Percentiles rank a stretch among this genome's conserved stretches.
Conservation (phyloP, 768 basidiomycete species). For the Tricholoma saponaceum region DNA sequence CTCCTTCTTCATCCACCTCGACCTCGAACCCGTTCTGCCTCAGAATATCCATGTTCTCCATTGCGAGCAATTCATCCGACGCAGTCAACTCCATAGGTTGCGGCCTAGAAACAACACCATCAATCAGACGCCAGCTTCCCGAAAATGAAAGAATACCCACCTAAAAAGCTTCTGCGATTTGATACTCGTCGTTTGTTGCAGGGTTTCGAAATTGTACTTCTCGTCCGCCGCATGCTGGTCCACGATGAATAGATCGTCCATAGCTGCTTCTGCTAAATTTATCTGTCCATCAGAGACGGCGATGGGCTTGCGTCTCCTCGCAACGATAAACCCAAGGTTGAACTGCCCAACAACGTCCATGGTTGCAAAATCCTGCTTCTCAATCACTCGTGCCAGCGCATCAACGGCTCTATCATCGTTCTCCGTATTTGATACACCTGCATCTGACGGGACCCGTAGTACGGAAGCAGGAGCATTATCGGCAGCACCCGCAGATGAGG, state of each 20-base stretch:
- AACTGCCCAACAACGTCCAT: slow-evolving; percentile 95
- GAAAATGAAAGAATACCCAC: slow-evolving; percentile 37
- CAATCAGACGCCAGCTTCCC: background rate
- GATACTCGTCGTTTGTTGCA: slow-evolving; percentile 88
- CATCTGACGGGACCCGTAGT: slow-evolving; percentile 27
- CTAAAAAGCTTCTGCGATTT: slow-evolving; percentile 80
- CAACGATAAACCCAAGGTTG: slow-evolving; percentile 92
- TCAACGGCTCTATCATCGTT: slow-evolving; percentile 55
- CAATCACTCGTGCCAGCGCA: slow-evolving; percentile 78
- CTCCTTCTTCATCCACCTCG: slow-evolving; percentile 45
- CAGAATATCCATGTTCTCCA: slow-evolving; percentile 84
- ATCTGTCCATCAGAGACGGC: background rate
- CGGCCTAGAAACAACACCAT: slow-evolving; percentile 47
- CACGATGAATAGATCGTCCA: slow-evolving; percentile 93
- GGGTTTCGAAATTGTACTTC: slow-evolving; percentile 95
- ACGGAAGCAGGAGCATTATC: background rate
- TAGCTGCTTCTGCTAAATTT: slow-evolving; percentile 14
- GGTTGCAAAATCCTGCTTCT: slow-evolving; percentile 75
- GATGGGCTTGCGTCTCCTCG: slow-evolving; percentile 47
- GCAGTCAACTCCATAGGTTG: slow-evolving; percentile 79
- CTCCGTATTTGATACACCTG: slow-evolving; percentile 36
- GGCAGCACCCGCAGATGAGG: background rate
- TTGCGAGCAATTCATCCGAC: slow-evolving; percentile 81
- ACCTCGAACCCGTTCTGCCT: slow-evolving; percentile 90
- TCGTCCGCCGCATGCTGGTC: slow-evolving; percentile 98